These are phyloP conservation scores for Aspergillus unguis DNA, from an alignment of 2,329 filamentous ascomycete species.

Conservation along the genomic window DNA sequence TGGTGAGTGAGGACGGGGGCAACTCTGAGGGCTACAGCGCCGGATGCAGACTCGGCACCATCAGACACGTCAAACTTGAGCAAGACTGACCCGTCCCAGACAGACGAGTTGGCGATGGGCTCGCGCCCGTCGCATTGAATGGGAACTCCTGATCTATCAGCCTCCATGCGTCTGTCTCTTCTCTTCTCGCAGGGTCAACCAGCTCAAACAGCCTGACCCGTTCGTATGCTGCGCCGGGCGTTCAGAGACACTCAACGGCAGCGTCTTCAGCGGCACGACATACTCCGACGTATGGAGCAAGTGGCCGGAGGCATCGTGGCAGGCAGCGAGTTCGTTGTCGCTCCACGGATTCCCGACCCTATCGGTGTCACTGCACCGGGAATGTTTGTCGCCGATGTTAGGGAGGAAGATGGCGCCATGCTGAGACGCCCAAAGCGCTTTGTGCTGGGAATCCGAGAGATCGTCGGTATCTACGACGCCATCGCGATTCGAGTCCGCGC, in stretches of 20 bases:
- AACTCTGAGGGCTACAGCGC: conserved; percentile 32
- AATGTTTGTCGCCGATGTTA: conserved; percentile 35
- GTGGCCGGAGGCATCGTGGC: conserved; percentile 39
- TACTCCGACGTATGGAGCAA: conserved; percentile 29
- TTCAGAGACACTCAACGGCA: conserved; percentile 22
- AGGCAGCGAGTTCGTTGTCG: conserved; percentile 29
- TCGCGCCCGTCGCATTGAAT: conserved; percentile 33
- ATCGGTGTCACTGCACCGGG: conserved; percentile 26
- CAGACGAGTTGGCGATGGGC: conserved; percentile 12
- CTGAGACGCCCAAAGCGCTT: conserved; percentile 21
- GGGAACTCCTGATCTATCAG: conserved; percentile 24
- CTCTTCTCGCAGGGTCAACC: background rate
- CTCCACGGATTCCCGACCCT: conserved; percentile 12
- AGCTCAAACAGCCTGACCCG: conserved; percentile 30
- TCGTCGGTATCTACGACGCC: conserved; percentile 27
- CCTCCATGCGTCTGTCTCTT: conserved; percentile 21
- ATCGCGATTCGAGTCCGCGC: conserved; percentile 41
- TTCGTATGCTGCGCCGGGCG: conserved; percentile 6
- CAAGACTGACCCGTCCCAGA: conserved; percentile 16
- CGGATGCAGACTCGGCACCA: conserved; percentile 19
- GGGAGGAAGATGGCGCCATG: conserved; percentile 37
- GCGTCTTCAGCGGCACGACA: conserved; percentile 34
- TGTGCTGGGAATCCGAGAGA: conserved; percentile 21
- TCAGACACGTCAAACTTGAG: conserved; percentile 29
- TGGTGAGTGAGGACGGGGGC: conserved; percentile 42